These are phyloP conservation scores for Lipomyces anomalus DNA, from an alignment of 805 yeast genomes.

Conservation along the genomic window DNA sequence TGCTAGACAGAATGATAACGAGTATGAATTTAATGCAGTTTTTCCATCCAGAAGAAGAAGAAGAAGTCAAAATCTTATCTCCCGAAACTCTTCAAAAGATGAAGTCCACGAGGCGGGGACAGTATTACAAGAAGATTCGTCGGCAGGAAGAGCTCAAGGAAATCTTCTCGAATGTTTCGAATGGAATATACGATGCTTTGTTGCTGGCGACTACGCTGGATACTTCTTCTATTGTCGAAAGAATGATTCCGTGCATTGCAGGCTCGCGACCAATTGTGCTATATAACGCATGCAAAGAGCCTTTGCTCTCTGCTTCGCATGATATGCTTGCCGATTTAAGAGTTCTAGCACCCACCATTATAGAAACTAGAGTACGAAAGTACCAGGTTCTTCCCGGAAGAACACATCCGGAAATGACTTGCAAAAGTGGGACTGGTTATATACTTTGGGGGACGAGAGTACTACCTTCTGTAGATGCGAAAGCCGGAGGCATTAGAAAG, in stretches of 20 bases:
- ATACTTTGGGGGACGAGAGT: conserved; percentile 74
- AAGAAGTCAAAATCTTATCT: conserved; percentile 35
- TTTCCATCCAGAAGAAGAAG: conserved; percentile 64
- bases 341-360: conserved; percentile 73
- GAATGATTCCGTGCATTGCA: conserved; percentile 56
- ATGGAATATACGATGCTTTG: conserved; percentile 32
- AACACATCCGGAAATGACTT: conserved; percentile 91
- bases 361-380: conserved; percentile 75
- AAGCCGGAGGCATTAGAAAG: conserved; percentile 15
- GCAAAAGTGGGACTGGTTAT: conserved; percentile 89
- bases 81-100: conserved; percentile 50
- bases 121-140: conserved; percentile 59
- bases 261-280: conserved; percentile 87
- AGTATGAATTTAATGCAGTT: conserved; percentile 74
- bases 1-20: conserved; percentile 51
- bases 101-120: conserved; percentile 56
- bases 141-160: conserved; percentile 42
- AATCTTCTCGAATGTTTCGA: conserved; percentile 31
- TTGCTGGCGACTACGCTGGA: conserved; percentile 68
- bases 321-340: conserved; percentile 58
- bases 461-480: conserved; percentile 43
- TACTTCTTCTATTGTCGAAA: conserved; percentile 57
- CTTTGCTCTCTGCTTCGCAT: conserved; percentile 67
- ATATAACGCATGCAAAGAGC: conserved; percentile 76
- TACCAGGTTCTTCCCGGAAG: conserved; percentile 93